These are phyloP conservation scores for Acer campestre DNA, from an alignment of 345 rosid species.

Conservation along the genomic window DNA sequence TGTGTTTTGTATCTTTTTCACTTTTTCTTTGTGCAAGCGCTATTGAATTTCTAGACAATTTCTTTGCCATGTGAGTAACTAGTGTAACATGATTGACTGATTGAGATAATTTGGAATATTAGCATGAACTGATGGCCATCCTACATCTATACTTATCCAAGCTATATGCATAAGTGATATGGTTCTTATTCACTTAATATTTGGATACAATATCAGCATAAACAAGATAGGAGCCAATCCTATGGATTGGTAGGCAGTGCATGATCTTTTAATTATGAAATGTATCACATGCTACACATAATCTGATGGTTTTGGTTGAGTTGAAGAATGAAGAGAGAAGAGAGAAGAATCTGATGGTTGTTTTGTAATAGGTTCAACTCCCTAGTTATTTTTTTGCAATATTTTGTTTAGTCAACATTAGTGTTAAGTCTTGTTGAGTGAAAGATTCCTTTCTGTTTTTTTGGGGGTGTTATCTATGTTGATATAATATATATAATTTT, in stretches of 20 bases:
- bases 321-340: neutral
- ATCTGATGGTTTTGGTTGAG: neutral
- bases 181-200: neutral
- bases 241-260: neutral
- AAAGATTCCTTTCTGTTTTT: neutral
- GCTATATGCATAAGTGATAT: neutral
- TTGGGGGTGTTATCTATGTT: neutral
- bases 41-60: constrained; percentile 1
- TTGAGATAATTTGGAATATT: neutral
- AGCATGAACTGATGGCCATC: neutral
- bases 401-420: neutral
- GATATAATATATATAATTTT: neutral
- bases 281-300: neutral
- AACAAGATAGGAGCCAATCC: no score
- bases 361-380: neutral
- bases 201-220: neutral
- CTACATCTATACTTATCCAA: neutral
- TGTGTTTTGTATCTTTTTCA: constrained; percentile 21
- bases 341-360: neutral
- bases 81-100: neutral
- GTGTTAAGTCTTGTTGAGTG: neutral
- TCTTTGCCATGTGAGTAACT: constrained; percentile 8
- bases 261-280: neutral
- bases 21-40: neutral
- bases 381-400: neutral